Conservation (phyloP, 2,329 filamentous ascomycete genomes). For the Lachnellula cervina region DNA sequence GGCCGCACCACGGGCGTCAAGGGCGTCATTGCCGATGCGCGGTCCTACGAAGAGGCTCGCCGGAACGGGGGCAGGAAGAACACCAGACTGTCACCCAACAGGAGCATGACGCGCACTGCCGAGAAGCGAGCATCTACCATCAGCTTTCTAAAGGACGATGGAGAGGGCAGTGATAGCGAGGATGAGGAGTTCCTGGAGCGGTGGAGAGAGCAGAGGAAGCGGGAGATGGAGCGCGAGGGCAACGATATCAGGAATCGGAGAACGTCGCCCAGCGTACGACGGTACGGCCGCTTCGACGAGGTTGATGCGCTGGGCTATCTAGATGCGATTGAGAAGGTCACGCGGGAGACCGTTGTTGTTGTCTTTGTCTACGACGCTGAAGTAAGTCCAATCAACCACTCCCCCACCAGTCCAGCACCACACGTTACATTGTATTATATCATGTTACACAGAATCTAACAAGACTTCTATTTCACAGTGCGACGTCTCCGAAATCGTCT, state of each 20-base stretch:
- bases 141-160: slow-evolving; percentile 25
- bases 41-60: slow-evolving; percentile 67
- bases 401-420: too few relatives aligned
- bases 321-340: slow-evolving; percentile 91
- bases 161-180: slow-evolving; percentile 34
- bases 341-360: slow-evolving; percentile 75
- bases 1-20: slow-evolving; percentile 76
- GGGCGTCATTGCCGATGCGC: slow-evolving; percentile 80
- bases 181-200: slow-evolving; percentile 82
- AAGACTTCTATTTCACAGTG: slow-evolving; percentile 52
- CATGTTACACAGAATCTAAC: slow-evolving; percentile 18
- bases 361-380: slow-evolving; percentile 89
- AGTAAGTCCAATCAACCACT: slow-evolving; percentile 46
- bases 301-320: slow-evolving; percentile 91
- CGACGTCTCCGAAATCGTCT: slow-evolving; percentile 71
- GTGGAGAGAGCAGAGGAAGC: slow-evolving; percentile 77
- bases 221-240: slow-evolving; percentile 66
- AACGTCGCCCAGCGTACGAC: slow-evolving; percentile 69
- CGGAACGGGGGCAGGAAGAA: slow-evolving; percentile 31
- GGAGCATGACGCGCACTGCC: slow-evolving; percentile 7
- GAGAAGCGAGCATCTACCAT: slow-evolving; percentile 20
- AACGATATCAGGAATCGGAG: slow-evolving; percentile 57
- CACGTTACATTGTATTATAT: neutral
- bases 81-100: slow-evolving; percentile 43
- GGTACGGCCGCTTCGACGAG: slow-evolving; percentile 73